phyloP scores from a whole-genome alignment of 805 yeast species.

The Monosporozyma unispora region DNA sequence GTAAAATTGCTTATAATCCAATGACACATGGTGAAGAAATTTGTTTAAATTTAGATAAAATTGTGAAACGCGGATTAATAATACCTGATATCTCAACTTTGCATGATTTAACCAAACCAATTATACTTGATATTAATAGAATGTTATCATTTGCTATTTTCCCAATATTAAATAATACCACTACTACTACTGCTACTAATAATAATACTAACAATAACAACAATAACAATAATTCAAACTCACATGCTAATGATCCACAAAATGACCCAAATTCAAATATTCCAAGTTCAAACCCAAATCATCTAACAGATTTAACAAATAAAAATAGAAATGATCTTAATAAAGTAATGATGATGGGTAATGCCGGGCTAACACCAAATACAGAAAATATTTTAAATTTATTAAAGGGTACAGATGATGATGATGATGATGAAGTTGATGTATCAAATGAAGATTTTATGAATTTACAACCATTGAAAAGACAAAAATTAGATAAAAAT shows the following conservation, averaged over 20 bases:
- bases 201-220: not conserved
- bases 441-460: not conserved
- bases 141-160: not conserved
- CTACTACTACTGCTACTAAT: no score
- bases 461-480: not conserved
- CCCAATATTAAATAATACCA: not conserved
- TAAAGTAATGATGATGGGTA: not conserved
- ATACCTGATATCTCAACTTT: not conserved
- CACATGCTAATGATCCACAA: no score
- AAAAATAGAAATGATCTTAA: not conserved
- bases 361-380: not conserved
- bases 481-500: not conserved
- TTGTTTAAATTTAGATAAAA: slow-evolving; percentile 39
- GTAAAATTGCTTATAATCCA: slow-evolving; percentile 44
- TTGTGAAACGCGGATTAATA: slow-evolving; percentile 33
- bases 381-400: slow-evolving; percentile 1
- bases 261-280: not conserved
- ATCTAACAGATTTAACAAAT: not conserved
- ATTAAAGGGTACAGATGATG: not conserved
- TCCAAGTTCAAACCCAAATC: no score
- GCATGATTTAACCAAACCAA: not conserved
- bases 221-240: no score
- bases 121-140: not conserved
- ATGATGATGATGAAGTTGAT: not conserved
- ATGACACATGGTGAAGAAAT: slow-evolving; percentile 48